Conservation (phyloP, 352 stramenopile genomes). For the Pythium inflatum region DNA sequence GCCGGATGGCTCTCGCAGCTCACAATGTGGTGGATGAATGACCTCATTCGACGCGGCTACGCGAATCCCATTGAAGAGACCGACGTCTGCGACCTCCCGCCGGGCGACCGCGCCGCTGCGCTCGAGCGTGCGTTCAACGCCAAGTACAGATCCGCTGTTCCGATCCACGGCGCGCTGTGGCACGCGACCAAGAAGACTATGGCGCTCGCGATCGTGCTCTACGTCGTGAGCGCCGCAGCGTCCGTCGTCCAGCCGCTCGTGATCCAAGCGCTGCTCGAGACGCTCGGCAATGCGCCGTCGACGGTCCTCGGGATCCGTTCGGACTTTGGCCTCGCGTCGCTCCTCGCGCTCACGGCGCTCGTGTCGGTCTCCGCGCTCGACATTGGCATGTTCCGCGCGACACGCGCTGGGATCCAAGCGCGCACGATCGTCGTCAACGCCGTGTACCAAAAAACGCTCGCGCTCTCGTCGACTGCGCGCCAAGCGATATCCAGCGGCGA, state of each 20-base stretch:
- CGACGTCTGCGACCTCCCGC: slow-evolving; percentile 40
- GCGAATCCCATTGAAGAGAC: slow-evolving; percentile 29
- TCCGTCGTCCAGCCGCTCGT: slow-evolving; percentile 41
- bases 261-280: slow-evolving; percentile 41
- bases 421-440: slow-evolving; percentile 47
- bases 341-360: slow-evolving; percentile 25
- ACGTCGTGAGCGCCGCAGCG: slow-evolving; percentile 33
- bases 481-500: slow-evolving; percentile 55
- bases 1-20: slow-evolving; percentile 27
- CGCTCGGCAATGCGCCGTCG: slow-evolving; percentile 11
- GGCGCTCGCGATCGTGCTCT: slow-evolving; percentile 32
- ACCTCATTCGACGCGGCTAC: slow-evolving; percentile 18
- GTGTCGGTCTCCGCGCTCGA: slow-evolving; percentile 43
- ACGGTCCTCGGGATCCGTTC: slow-evolving; percentile 36
- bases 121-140: slow-evolving; percentile 37
- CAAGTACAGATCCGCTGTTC: too few species aligned
- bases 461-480: slow-evolving; percentile 45
- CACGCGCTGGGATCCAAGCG: slow-evolving; percentile 50
- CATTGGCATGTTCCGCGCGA: slow-evolving; percentile 52
- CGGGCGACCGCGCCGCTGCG: slow-evolving; percentile 24
- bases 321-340: slow-evolving; percentile 29
- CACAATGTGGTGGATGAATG: slow-evolving; percentile 35
- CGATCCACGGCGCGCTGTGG: slow-evolving; percentile 33
- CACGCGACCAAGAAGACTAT: slow-evolving; percentile 38
- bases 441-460: slow-evolving; percentile 61